Evolutionary conservation across 2,329 filamentous ascomycete species (phyloP), one percentile per base, ranked within the genome.

Genomic region (Lasiodiplodia citricola): DNA sequence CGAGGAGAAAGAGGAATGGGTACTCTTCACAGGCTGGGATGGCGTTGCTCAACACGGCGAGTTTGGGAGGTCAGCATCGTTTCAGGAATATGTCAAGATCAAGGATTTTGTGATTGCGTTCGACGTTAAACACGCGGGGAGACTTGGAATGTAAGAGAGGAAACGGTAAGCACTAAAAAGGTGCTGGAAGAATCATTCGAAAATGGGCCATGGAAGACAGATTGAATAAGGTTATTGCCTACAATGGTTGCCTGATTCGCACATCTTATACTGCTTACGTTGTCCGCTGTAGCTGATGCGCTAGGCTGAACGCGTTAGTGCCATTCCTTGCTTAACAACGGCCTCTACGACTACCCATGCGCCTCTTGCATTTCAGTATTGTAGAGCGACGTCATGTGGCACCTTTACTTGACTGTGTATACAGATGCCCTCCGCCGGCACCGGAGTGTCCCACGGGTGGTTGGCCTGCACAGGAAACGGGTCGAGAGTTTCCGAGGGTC

Each of bases 11-110:
- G 78, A 83, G 14, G 82, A 84, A 58, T 83, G 80, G 71, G 78
- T 84, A 2, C 52, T 83, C 0, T 77, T 84, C 21, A 78, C 70
- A 35, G 79, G 79, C 0, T 84, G 81, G 81, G 73, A 74, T 3
- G 71, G 72, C 13, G 73, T 80, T 1, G 74, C 79, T 41, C 73
- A 82, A 56, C 78, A 82, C 67, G 21, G 67, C 11, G 73, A 67
- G 0, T 83, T 83, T 72, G 75, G 72, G 6, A 70, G 76, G 23
- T 76, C 75, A 2, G 76, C 79, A 5, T 76, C 68, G 1, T 80
- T 80, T 41, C 68, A 73, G 56, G 73, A 73, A 62, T 78, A 75
- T 63, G 71, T 54, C 5, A 58, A 67, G 51, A 72, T 76, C 35
- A 56, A 63, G 47, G 71, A 74, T 2, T 68, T 70, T 23, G 54